A percentile compares a stretch with the other conserved stretches of the same genome.
These are phyloP conservation scores for Saccharomycopsis schoenii DNA, from an alignment of 805 yeast genomes.

Conservation along the genomic window DNA sequence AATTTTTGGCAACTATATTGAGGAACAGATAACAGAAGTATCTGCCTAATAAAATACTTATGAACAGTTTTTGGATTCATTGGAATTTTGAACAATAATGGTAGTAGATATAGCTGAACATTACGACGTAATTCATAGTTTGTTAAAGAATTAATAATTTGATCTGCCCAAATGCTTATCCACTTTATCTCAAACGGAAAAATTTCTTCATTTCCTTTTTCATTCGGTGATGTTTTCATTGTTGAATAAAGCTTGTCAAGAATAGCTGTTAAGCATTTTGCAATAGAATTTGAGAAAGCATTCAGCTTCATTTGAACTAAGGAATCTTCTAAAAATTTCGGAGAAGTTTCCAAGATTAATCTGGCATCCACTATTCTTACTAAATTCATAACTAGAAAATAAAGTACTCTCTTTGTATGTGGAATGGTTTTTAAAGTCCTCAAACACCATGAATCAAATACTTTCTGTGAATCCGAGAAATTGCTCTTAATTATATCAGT, in stretches of 20 bases:
- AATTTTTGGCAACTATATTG: neutral
- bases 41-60: conserved; percentile 28
- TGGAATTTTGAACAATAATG: conserved; percentile 45
- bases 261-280: conserved; percentile 42
- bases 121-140: conserved; percentile 31
- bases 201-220: neutral
- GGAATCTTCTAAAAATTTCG: conserved; percentile 39
- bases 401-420: conserved; percentile 47
- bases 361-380: conserved; percentile 37
- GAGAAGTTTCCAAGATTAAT: conserved; percentile 33
- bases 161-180: conserved; percentile 42
- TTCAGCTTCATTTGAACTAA: conserved; percentile 42
- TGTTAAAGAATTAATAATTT: conserved; percentile 29
- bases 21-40: neutral
- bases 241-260: conserved; percentile 27
- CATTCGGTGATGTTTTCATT: neutral
- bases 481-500: conserved; percentile 12
- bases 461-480: conserved; percentile 1
- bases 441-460: conserved; percentile 38
- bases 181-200: conserved; percentile 30
- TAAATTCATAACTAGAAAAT: conserved; percentile 49
- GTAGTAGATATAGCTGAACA: conserved; percentile 50
- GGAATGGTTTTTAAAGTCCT: conserved; percentile 33
- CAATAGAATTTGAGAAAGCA: conserved; percentile 56
- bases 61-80: conserved; percentile 31